These are phyloP conservation scores for Ambrosiella xylebori DNA, from an alignment of 2,329 filamentous ascomycete species.

Conservation along the genomic window DNA sequence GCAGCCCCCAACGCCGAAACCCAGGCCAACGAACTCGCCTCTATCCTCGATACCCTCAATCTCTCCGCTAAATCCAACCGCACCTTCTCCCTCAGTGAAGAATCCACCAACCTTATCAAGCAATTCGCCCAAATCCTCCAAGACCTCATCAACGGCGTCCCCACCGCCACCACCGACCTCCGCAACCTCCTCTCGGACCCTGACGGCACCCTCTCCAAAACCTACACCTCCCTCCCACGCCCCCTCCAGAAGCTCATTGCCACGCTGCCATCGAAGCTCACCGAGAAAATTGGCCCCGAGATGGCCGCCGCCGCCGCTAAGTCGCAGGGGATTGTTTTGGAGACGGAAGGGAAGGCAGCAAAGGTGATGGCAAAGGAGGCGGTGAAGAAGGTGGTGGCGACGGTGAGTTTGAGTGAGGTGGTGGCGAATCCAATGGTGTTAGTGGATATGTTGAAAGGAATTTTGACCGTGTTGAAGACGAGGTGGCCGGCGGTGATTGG, in stretches of 20 bases:
- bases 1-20: constrained; percentile 18
- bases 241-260: constrained; percentile 77
- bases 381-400: constrained; percentile 49
- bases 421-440: constrained; percentile 77
- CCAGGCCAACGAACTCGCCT: constrained; percentile 52
- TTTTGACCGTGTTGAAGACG: constrained; percentile 71
- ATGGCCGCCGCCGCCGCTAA: constrained; percentile 63
- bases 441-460: constrained; percentile 70
- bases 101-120: constrained; percentile 50
- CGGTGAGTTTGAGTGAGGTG: constrained; percentile 59
- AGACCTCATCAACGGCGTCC: constrained; percentile 80
- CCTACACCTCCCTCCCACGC: constrained; percentile 51
- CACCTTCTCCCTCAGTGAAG: constrained; percentile 67
- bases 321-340: constrained; percentile 44
- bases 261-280: constrained; percentile 67
- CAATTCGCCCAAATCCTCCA: constrained; percentile 83
- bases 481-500: constrained; percentile 83
- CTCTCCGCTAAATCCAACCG: constrained; percentile 71
- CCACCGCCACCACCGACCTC: constrained; percentile 87
- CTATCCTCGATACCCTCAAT: constrained; percentile 69
- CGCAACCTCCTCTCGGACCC: constrained; percentile 41
- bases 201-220: constrained; percentile 40
- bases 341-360: constrained; percentile 25
- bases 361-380: constrained; percentile 41
- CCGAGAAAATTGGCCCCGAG: constrained; percentile 59